phyloP scores from a whole-genome alignment of 2,329 filamentous ascomycete genomes.

The Fusarium verticillioides region DNA sequence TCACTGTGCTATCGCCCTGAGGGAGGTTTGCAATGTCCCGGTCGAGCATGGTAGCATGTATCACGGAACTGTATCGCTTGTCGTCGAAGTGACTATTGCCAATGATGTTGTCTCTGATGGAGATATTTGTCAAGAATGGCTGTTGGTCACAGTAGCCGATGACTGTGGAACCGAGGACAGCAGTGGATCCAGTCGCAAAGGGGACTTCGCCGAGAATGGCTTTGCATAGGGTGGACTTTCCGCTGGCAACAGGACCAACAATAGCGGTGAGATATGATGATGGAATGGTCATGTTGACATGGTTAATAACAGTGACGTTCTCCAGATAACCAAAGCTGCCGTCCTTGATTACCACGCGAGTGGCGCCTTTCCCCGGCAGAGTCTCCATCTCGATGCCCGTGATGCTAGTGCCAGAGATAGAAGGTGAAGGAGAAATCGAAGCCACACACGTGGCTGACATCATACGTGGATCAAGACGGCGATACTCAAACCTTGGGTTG shows the following conservation, averaged over 20 bases:
- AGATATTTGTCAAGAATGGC: constrained; percentile 48
- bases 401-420: rapidly evolving
- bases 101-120: constrained; percentile 52
- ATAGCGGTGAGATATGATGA: constrained; percentile 46
- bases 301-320: constrained; percentile 22
- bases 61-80: constrained; percentile 47
- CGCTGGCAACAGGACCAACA: constrained; percentile 50
- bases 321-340: constrained; percentile 39
- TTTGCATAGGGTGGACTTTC: constrained; percentile 53
- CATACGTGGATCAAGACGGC: rapidly evolving
- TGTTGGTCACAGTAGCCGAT: constrained; percentile 49
- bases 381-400: neutral
- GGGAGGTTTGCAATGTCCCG: constrained; percentile 47
- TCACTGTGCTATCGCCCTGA: constrained; percentile 49
- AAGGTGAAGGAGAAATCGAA: neutral
- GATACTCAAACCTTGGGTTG: neutral
- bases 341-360: neutral
- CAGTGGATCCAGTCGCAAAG: constrained; percentile 15
- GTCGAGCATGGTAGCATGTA: constrained; percentile 48
- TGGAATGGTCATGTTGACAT: constrained; percentile 24
- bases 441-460: rapidly evolving
- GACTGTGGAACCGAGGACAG: constrained; percentile 8
- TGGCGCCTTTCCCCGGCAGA: neutral
- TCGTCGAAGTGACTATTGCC: constrained; percentile 47
- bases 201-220: constrained; percentile 48